Evolutionary conservation across 495 filamentous ascomycete genomes (phyloP), one percentile per base, ranked within the genome.

Genomic region (Sporormia fimetaria): DNA sequence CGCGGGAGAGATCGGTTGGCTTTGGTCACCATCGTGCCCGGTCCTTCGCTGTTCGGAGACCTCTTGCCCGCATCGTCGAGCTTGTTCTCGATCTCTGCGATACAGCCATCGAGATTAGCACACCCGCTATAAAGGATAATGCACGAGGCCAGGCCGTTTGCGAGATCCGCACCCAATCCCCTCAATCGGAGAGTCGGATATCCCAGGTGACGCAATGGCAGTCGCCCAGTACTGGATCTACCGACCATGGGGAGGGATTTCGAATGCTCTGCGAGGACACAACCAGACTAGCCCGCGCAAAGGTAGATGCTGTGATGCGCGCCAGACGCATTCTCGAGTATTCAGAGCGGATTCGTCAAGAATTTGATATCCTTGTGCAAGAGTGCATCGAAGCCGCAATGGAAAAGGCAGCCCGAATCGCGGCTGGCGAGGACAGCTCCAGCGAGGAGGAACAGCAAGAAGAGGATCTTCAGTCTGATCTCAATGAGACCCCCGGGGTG

Each of bases 281-380:
- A 1, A 83, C 90, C 51, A 74, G 68, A 38, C 69, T 86, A 15
- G 76, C 87, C 12, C 80, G 73, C 52, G 72, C 82, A 12, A 98
- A 96, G 59, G 83, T 95, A 3, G 92, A 96, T 52, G 81, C 92
- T 16, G 80, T 94, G 9, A 70, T 87, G 45, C 85, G 90, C 23
- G 83, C 96, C 62, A 77, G 88, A 28, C 76, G 81, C 49, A 93
- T 95, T 40, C 78, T 96, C 29, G 92, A 98, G 60, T 98, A 96
- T 58, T 78, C 85, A 3, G 90, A 98, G 61, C 75, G 90, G 6
- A 95, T 98, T 56, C 83, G 92, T 1, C 70, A 92, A 23, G 90
- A 98, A 57, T 93, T 90, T 56, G 80, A 82, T 12, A 71, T 88
- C 17, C 66, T 94, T 32, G 90, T 98, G 20, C 81, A 93, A 49